Evolutionary conservation across 257 asterid species (phyloP), one percentile per base, ranked within the genome.

Genomic region (Fraxinus cuspidata): DNA sequence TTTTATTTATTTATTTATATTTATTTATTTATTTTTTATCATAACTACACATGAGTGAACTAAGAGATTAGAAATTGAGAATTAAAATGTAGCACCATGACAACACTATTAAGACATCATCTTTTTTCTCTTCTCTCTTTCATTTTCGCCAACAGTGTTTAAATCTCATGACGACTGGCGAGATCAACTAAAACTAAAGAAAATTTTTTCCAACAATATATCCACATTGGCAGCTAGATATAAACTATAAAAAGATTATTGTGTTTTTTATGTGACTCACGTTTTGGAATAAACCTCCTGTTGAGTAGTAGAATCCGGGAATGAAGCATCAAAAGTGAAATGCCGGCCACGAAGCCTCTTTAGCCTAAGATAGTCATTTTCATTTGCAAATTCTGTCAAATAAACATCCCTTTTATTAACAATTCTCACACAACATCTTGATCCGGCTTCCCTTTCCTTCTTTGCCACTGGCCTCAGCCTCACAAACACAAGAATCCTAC

Each of bases 401-500:
- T 81, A 89, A 76, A 89, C 85, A 83, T 88, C 92, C 73, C 90
- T 83, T 12, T 82, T 84, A 72, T 88, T 87, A 81, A 86, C 90
- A 79, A 86, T 86, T 77, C 79, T 80, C 53, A 89, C 90, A 71
- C 89, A 84, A 78, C 89, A 84, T 70, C 88, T 85, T 21, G 94
- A 86, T 71, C 92, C 94, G 68, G 86, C 85, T 51, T 87, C 90
- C 68, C 64, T 88, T 77, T 89, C 94, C 88, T 86, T 86, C 83
- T 82, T 89, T 37, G 75, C 82, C 83, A 82, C 81, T 21, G 94
- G 94, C 87, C 94, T 88, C 78, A 86, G 68, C 86, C 94, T 89
- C 83, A 89, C 94, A 77, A 89, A 89, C 72, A 86, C 94, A 79
- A 88, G 92, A 82, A 89, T 89, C 79, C 90, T 78, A 78, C 89